Conservation (phyloP, 2,329 filamentous ascomycete species). For the Pseudogymnoascus sp. region DNA sequence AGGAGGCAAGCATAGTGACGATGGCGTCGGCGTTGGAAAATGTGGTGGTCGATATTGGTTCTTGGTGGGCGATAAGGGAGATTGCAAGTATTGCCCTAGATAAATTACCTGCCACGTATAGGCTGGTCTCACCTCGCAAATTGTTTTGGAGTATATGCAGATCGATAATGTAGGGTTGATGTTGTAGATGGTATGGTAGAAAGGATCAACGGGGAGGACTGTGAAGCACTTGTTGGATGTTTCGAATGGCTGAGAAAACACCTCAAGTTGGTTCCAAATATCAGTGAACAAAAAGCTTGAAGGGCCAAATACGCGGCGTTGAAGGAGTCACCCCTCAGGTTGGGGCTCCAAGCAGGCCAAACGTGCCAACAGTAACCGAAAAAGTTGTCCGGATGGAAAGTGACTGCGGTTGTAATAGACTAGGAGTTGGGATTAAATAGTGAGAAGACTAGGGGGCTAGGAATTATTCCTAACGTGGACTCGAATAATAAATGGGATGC, state of each 20-base stretch:
- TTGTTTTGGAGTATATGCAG: neutral
- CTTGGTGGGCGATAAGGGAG: neutral
- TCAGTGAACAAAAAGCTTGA: neutral
- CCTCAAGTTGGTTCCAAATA: neutral
- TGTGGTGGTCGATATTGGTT: neutral
- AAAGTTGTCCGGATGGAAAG: neutral
- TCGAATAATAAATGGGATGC: too few species aligned
- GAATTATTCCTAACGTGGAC: too few species aligned
- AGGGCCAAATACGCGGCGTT: neutral
- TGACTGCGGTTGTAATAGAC: neutral
- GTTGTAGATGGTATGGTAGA: neutral
- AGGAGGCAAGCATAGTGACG: neutral
- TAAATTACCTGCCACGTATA: neutral
- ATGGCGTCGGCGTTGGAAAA: neutral
- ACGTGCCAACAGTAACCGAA: neutral
- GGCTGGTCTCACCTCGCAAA: neutral
- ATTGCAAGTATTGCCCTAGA: neutral
- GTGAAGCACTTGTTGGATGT: neutral
- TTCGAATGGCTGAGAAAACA: neutral
- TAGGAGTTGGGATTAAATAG: neutral
- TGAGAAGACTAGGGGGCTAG: neutral
- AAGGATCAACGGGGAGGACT: neutral
- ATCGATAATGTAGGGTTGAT: neutral
- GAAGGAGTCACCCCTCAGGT: neutral
- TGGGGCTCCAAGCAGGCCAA: neutral